These are phyloP conservation scores for Phylloporus sp. DNA, from an alignment of 1,284 basidiomycete genomes.

Conservation along the genomic window DNA sequence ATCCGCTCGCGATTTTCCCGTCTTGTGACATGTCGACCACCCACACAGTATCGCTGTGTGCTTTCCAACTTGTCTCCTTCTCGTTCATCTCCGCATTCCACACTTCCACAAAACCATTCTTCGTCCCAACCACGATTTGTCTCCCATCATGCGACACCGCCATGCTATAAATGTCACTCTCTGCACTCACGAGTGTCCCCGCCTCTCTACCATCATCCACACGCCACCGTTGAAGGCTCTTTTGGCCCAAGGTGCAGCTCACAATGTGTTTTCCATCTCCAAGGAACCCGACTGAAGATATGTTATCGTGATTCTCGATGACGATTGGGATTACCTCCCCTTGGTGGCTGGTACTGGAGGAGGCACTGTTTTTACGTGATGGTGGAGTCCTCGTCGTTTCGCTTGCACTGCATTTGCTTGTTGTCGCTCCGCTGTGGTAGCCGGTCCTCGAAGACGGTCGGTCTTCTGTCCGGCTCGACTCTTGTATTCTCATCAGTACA, in stretches of 20 bases:
- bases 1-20: constrained; percentile 7
- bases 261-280: neutral
- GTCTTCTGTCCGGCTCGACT: neutral
- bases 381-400: no score
- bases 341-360: neutral
- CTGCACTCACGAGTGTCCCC: neutral
- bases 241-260: neutral
- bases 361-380: no score
- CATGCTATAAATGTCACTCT: neutral
- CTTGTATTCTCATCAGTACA: neutral
- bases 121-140: neutral
- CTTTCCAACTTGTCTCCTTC: neutral
- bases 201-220: neutral
- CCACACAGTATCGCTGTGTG: neutral
- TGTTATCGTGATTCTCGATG: neutral
- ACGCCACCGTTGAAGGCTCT: neutral
- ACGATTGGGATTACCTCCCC: neutral
- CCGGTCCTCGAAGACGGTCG: neutral
- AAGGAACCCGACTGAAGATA: neutral
- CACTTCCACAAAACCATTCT: neutral
- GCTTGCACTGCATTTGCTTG: no score
- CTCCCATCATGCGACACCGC: neutral
- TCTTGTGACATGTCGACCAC: constrained; percentile 10
- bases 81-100: neutral
- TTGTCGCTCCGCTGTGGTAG: no score